Evolutionary conservation across 2,329 filamentous ascomycete species (phyloP), one percentile per base, ranked within the genome.

Genomic region (Ceratocystis ficicola): DNA sequence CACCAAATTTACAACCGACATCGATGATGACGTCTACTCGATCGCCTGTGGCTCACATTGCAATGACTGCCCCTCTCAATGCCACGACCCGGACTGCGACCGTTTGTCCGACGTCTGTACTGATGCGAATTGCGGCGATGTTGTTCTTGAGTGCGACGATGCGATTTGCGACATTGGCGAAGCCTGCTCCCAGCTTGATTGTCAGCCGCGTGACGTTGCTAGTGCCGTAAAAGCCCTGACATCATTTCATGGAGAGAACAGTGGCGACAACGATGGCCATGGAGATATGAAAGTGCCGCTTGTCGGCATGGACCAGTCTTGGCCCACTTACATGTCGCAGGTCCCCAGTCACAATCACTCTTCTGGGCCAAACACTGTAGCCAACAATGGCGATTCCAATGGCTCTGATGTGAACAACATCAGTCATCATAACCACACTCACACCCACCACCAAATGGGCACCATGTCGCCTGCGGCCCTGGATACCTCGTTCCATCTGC

Each of bases 41-140:
- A 70, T 72, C 61, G 72, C 73, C 41, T 76, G 75, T 70, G 72
- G 70, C 67, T 75, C 74, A 20, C 70, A 73, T 12, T 77, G 76
- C 64, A 73, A 71, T 5, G 71, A 70, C 59, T 73, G 69, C 44
- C 76, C 75, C 61, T 70, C 71, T 48, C 74, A 73, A 62, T 78
- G 76, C 66, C 73, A 73, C 32, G 73, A 76, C 64, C 71, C 72
- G 44, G 71, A 72, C 5, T 77, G 76, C 68, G 69, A 69, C 22
- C 69, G 67, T 28, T 69, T 72, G 32, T 71, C 74, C 17, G 74
- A 76, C 44, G 70, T 76, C 41, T 79, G 78, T 65, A 70, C 76
- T 64, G 74, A 77, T 69, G 72, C 76, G 46, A 70, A 72, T 66
- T 77, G 76, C 67, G 68, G 73, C 30, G 65, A 32, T 69, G 68